These are phyloP conservation scores for Ophiostoma sp. DNA, from an alignment of 2,329 filamentous ascomycete species.

Conservation along the genomic window DNA sequence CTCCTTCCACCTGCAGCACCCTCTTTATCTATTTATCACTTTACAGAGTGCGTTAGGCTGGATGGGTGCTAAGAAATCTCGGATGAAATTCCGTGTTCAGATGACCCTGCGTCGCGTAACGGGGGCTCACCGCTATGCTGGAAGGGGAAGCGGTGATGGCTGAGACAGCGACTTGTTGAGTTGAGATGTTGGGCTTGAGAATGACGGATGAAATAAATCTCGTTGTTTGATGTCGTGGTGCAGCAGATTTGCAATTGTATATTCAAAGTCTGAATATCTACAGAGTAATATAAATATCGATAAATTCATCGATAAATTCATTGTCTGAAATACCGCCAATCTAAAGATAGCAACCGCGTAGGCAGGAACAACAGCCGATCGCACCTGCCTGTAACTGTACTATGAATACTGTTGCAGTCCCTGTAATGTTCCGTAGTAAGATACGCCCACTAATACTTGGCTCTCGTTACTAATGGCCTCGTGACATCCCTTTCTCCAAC, in stretches of 20 bases:
- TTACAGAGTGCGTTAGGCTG: neutral
- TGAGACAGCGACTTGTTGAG: neutral
- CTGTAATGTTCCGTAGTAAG: neutral
- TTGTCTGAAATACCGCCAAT: neutral
- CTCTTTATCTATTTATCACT: neutral
- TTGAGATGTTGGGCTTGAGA: neutral
- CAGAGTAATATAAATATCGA: neutral
- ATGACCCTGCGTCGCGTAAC: slow-evolving; percentile 13
- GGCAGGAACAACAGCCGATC: slow-evolving; percentile 10
- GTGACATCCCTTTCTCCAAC: slow-evolving; percentile 3
- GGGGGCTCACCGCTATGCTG: slow-evolving; percentile 9
- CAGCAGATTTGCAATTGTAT: neutral
- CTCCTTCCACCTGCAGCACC: neutral
- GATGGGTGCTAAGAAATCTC: neutral
- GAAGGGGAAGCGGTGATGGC: slow-evolving; percentile 5
- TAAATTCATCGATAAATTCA: neutral
- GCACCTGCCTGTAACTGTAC: slow-evolving; percentile 1
- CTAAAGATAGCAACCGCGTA: slow-evolving; percentile 16
- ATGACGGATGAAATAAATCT: neutral
- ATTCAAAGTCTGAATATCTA: neutral
- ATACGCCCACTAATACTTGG: neutral
- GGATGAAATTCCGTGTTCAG: slow-evolving; percentile 13
- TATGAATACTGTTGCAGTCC: neutral
- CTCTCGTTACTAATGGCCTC: neutral
- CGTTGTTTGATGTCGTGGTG: too few species aligned